Evolutionary conservation across 2,329 filamentous ascomycete genomes (phyloP).

Genomic region (Fusarium concolor): DNA sequence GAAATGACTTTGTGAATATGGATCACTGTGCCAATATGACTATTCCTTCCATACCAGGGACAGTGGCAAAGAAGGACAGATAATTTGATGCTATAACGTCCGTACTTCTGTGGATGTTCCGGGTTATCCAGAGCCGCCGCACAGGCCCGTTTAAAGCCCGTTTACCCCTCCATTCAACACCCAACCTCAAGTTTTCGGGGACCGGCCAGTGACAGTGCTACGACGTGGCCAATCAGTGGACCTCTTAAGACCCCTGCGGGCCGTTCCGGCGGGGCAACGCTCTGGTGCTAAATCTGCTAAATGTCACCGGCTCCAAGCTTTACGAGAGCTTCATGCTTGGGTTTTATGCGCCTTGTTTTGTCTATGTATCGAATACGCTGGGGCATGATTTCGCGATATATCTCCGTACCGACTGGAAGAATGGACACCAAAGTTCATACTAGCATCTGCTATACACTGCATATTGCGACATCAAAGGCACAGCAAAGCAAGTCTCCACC

Average conservation of each 20-base stretch:
- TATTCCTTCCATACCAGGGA: neutral
- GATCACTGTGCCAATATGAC: conserved; percentile 4
- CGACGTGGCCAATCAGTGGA: conserved; percentile 29
- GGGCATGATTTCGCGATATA: neutral
- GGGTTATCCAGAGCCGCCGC: conserved; percentile 8
- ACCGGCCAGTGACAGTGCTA: conserved; percentile 17
- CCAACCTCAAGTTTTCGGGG: conserved; percentile 19
- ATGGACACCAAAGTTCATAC: neutral
- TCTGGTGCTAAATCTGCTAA: conserved; percentile 19
- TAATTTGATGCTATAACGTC: conserved; percentile 11
- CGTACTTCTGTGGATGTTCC: neutral
- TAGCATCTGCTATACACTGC: neutral
- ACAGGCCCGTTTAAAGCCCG: conserved; percentile 13
- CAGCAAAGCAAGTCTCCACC: conserved; percentile 1
- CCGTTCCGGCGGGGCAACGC: conserved; percentile 42
- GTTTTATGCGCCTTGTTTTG: neutral
- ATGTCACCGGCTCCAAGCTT: conserved; percentile 9
- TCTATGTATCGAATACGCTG: neutral
- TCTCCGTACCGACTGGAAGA: neutral
- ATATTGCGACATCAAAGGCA: neutral
- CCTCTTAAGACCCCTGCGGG: conserved; percentile 30
- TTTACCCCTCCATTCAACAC: conserved; percentile 29
- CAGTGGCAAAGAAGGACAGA: neutral
- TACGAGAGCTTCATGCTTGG: conserved; percentile 7
- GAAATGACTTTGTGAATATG: conserved; percentile 11